Percentiles rank a stretch among this genome's conserved stretches.
Conservation (phyloP, 1,284 basidiomycete species). For the Ceratobasidium sp. region DNA sequence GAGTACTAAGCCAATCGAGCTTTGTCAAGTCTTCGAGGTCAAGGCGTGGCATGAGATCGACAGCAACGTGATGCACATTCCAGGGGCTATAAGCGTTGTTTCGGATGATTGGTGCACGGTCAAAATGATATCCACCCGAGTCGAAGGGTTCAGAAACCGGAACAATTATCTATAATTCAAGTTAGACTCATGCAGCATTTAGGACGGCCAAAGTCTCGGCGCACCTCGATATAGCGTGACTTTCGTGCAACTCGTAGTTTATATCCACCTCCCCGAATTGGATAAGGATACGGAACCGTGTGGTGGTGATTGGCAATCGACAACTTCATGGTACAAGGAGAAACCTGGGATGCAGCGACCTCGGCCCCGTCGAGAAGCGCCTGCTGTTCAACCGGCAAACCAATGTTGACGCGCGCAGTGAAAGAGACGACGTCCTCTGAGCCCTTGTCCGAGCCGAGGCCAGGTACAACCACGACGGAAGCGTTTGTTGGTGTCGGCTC, state of each 20-base stretch:
- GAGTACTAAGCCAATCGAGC: slow-evolving; percentile 52
- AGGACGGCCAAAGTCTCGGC: too few species aligned
- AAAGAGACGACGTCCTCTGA: background rate
- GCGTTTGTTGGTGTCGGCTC: background rate
- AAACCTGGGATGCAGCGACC: background rate
- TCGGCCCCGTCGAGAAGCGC: background rate
- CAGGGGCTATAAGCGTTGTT: slow-evolving; percentile 49
- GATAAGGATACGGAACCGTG: slow-evolving; percentile 22
- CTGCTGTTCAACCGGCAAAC: background rate
- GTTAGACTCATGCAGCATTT: too few species aligned
- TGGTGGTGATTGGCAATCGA: background rate
- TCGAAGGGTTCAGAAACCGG: slow-evolving; percentile 53
- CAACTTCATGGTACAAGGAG: slow-evolving; percentile 33
- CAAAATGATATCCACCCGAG: slow-evolving; percentile 51
- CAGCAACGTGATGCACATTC: slow-evolving; percentile 55
- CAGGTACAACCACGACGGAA: background rate
- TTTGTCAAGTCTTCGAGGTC: slow-evolving; percentile 43
- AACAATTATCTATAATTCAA: slow-evolving; percentile 54
- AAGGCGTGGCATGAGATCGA: slow-evolving; percentile 52
- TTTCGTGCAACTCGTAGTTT: slow-evolving; percentile 25
- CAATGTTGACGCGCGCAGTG: background rate
- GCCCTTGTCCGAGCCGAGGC: background rate
- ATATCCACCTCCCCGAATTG: background rate
- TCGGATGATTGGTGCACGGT: slow-evolving; percentile 55
- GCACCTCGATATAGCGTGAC: slow-evolving; percentile 35